Conservation (phyloP, 2,329 filamentous ascomycete genomes). For the Colletotrichum sp. region DNA sequence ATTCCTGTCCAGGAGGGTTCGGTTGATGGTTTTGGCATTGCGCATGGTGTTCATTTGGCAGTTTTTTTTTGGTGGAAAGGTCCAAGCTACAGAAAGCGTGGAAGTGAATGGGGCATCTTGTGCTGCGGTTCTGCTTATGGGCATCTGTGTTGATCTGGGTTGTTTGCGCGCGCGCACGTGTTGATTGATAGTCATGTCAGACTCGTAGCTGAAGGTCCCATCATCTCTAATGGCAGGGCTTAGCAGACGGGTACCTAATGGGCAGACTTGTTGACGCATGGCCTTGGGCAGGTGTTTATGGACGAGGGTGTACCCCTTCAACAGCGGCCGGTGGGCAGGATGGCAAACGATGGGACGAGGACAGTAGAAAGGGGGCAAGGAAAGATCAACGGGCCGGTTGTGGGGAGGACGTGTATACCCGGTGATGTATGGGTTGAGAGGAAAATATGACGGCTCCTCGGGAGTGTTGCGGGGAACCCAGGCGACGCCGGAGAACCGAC, state of each 20-base stretch:
- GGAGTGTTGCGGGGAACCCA: background rate
- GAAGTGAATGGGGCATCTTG: background rate
- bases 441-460: background rate
- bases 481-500: background rate
- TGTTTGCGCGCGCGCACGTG: background rate
- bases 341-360: background rate
- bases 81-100: background rate
- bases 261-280: background rate
- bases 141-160: background rate
- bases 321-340: background rate
- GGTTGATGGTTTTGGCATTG: constrained; percentile 12
- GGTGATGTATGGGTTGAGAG: background rate
- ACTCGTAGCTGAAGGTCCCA: background rate
- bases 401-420: constrained; percentile 11
- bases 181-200: background rate
- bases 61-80: background rate
- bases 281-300: background rate
- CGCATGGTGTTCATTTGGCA: constrained; percentile 6
- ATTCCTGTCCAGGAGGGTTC: background rate
- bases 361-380: background rate
- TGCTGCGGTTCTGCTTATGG: background rate
- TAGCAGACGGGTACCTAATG: background rate
- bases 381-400: background rate
- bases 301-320: background rate
- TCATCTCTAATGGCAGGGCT: background rate